phyloP scores from a whole-genome alignment of 768 basidiomycete genomes.

The Phanerodontia chrysosporium region DNA sequence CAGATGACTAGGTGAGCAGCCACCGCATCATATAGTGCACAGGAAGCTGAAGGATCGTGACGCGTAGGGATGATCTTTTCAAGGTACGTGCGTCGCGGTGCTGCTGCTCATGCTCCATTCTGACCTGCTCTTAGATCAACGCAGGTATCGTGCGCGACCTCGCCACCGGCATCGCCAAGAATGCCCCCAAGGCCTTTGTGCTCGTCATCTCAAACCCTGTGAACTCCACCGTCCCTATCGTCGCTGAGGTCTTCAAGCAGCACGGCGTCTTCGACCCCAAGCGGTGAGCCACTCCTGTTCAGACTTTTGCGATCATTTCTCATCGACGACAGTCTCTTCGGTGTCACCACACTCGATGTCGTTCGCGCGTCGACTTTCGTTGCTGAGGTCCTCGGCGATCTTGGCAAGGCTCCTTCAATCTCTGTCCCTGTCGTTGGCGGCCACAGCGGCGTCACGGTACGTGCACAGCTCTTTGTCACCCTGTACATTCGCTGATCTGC shows the following conservation, averaged over 20 bases:
- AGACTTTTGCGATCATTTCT: conserved; percentile 1
- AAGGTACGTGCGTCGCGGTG: conserved; percentile 49
- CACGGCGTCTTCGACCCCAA: conserved; percentile 88
- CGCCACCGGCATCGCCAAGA: conserved; percentile 81
- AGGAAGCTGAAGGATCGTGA: not conserved
- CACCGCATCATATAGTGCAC: too few relatives aligned
- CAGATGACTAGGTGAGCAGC: conserved; percentile 48
- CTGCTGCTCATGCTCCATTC: not conserved
- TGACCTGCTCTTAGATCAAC: conserved; percentile 66
- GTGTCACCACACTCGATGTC: conserved; percentile 97
- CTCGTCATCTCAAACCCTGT: conserved; percentile 99
- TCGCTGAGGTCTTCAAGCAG: conserved; percentile 93
- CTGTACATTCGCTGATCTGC: not conserved
- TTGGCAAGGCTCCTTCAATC: conserved; percentile 55
- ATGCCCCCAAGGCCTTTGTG: conserved; percentile 85
- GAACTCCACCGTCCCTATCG: conserved; percentile 98
- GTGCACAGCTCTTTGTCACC: conserved; percentile 18
- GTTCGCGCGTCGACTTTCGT: conserved; percentile 98
- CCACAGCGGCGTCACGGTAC: conserved; percentile 87
- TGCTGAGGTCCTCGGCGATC: conserved; percentile 67
- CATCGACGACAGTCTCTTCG: conserved; percentile 68
- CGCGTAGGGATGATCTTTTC: conserved; percentile 85
- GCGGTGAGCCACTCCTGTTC: conserved; percentile 43
- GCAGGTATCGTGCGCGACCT: conserved; percentile 94
- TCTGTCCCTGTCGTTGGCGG: conserved; percentile 91